A percentile compares a stretch with the other conserved stretches of the same genome.
Evolutionary conservation across 306 rosid genomes (phyloP).

Genomic region (Cucumis melo): DNA sequence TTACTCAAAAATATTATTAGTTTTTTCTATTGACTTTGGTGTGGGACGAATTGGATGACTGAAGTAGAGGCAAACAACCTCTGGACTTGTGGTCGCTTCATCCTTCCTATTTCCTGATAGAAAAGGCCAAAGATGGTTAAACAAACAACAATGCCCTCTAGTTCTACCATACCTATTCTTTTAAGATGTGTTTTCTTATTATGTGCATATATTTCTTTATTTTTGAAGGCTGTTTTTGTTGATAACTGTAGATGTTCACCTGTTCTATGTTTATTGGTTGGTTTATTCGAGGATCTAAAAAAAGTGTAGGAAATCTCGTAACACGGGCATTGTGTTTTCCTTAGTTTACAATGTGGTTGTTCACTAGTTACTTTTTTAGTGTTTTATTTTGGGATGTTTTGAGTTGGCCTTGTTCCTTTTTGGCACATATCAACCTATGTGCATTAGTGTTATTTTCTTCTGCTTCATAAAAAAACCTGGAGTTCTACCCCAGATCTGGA

Average conservation of each 20-base stretch:
- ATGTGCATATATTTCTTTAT: background rate
- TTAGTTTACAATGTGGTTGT: background rate
- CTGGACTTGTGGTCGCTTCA: too few relatives aligned
- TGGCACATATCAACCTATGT: background rate
- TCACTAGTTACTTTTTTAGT: background rate
- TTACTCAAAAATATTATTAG: too few relatives aligned
- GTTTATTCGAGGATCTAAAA: background rate
- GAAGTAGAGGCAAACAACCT: too few relatives aligned
- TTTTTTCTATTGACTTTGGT: too few relatives aligned
- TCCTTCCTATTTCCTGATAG: background rate
- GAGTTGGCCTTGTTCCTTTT: background rate
- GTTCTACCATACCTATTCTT: background rate
- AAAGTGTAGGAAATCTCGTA: background rate
- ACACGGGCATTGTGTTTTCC: background rate
- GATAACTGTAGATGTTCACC: background rate
- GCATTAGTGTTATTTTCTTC: background rate
- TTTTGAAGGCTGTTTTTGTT: background rate
- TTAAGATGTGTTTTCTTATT: background rate
- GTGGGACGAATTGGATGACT: too few relatives aligned
- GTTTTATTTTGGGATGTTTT: background rate
- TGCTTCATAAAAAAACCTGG: background rate
- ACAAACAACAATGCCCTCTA: background rate
- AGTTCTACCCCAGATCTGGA: background rate
- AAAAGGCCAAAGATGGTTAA: background rate
- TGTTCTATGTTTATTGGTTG: background rate